phyloP scores from a whole-genome alignment of 83 land plant species.

The Thuja plicata region DNA sequence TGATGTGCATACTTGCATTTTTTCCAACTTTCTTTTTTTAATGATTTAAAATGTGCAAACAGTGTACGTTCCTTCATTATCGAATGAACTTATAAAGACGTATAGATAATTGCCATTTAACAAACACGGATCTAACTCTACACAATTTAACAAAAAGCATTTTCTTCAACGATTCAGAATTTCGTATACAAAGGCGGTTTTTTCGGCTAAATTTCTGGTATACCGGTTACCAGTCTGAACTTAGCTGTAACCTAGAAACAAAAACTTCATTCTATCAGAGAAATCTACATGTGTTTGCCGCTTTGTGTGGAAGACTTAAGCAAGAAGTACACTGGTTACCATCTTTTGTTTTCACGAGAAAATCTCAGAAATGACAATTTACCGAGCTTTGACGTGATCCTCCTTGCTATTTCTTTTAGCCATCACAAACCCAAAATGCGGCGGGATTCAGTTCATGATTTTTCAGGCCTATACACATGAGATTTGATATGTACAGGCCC shows the following conservation, averaged over 20 bases:
- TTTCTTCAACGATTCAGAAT: background rate
- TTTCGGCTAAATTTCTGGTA: background rate
- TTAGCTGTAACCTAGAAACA: background rate
- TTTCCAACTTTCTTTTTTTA: too few species aligned
- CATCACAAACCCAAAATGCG: slow-evolving; percentile 10
- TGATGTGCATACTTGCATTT: too few species aligned
- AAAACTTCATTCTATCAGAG: background rate
- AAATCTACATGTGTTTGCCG: background rate
- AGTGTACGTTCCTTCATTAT: background rate
- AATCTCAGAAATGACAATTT: slow-evolving; percentile 2
- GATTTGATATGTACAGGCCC: background rate
- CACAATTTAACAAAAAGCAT: background rate
- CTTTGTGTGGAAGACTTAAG: background rate
- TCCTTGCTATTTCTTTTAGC: background rate
- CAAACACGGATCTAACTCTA: background rate
- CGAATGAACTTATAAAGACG: background rate
- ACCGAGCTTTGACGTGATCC: background rate
- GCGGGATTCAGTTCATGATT: background rate
- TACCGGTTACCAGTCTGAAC: background rate
- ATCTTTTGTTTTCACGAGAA: background rate
- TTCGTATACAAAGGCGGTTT: background rate
- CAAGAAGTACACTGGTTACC: background rate
- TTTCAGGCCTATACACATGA: background rate
- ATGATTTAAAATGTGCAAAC: background rate
- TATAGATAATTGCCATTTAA: background rate